Conservation (phyloP, 208 protist species). For the Plasmodiophora brassicae region DNA sequence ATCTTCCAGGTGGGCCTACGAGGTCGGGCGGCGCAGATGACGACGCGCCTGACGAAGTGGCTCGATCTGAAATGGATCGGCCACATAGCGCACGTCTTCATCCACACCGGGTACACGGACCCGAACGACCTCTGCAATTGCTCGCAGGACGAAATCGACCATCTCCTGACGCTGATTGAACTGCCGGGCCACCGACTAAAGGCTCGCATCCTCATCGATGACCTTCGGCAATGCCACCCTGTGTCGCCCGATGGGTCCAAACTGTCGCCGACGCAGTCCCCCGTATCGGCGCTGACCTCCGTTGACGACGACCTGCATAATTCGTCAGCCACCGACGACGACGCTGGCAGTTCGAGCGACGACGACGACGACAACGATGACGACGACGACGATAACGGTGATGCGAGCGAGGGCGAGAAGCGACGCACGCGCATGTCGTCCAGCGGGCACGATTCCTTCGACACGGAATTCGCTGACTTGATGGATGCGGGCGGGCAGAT, state of each 20-base stretch:
- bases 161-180: neutral
- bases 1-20: too few species aligned
- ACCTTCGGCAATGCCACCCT: neutral
- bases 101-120: neutral
- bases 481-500: neutral
- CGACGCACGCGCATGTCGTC: neutral
- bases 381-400: neutral
- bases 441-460: neutral
- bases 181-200: neutral
- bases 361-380: neutral
- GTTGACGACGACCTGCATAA: neutral
- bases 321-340: neutral
- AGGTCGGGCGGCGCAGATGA: neutral
- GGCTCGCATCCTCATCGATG: neutral
- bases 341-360: neutral
- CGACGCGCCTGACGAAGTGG: neutral
- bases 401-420: neutral
- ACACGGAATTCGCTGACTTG: neutral
- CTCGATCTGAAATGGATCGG: neutral
- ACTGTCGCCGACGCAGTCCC: neutral
- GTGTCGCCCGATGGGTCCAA: neutral
- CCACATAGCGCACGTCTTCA: neutral
- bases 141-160: neutral
- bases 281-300: neutral
- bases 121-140: neutral